Base-by-base conservation (phyloP, 2,329 filamentous ascomycete species). In the Paracorniculantispora psalliotae region DNA sequence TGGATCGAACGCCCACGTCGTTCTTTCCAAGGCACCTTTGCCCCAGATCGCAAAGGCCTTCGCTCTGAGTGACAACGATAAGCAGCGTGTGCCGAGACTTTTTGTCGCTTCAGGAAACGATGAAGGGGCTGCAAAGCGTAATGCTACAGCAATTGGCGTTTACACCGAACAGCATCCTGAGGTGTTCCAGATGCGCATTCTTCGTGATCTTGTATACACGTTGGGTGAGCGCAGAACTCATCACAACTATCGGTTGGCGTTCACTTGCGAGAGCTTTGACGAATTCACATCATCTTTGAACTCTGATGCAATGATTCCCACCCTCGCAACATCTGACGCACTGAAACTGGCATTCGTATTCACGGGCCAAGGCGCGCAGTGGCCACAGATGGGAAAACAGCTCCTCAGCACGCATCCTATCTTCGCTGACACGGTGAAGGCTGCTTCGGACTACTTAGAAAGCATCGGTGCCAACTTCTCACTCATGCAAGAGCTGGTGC, bases 161-260 rank as follows among this genome's bases (percentile, higher is more conserved):
- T 75, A 73, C 66, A 66, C 75, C 19, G 74, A 76, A 64, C 73
- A 75, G 63, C 72, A 73, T 37, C 73, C 73, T 13, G 74, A 76
- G 59, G 67, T 75, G n/a, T 75, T 75, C 63, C 71, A 76, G 65
- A 74, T 71, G 41, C 69, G 71, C 15, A 66, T 81, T 12, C 74
- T 80, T 63, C 69, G 71, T 10, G 75, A 81, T 61, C 64, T 81
- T 21, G 76, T 78, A 4, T 81, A 81, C 61, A 81, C 79, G 0
- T 66, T 81, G 1, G 73, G 76, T 13, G 72, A 79, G 63, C 70
- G 77, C 15, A 70, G 78, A 30, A 76, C 77, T 1, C 68, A 75
- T 23, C 67, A 79, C 21, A 71, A 73, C 43, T 79, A 74, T 71
- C 71, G 77, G 25, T 71, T 75, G 2, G 77, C 78, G 3, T 69